Conservation (phyloP, 2,329 filamentous ascomycete species). For the Leptoxyphium fumago region DNA sequence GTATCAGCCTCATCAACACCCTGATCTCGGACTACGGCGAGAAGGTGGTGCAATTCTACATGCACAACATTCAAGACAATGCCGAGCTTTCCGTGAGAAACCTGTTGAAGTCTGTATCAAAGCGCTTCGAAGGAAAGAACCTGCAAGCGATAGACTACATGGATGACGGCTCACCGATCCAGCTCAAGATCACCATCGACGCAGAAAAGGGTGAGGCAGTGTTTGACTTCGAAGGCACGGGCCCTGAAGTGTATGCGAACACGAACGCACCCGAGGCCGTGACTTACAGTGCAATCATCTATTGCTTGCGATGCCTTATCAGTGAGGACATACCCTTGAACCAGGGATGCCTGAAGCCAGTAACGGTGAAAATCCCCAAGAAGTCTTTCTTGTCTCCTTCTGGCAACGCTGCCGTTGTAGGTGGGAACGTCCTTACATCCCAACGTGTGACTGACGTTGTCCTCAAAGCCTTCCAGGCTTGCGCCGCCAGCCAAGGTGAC, state of each 20-base stretch:
- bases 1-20: slow-evolving; percentile 60
- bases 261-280: slow-evolving; percentile 72
- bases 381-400: slow-evolving; percentile 61
- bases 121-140: slow-evolving; percentile 53
- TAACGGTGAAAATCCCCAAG: slow-evolving; percentile 58
- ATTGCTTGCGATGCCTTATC: slow-evolving; percentile 67
- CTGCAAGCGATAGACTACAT: slow-evolving; percentile 67
- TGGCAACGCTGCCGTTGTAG: slow-evolving; percentile 65
- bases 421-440: slow-evolving; percentile 64
- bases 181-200: slow-evolving; percentile 61
- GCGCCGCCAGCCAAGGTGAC: slow-evolving; percentile 65
- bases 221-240: slow-evolving; percentile 68
- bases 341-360: slow-evolving; percentile 68
- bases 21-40: slow-evolving; percentile 68
- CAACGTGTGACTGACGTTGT: slow-evolving; percentile 77
- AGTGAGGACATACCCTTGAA: slow-evolving; percentile 72
- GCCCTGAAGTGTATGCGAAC: slow-evolving; percentile 51
- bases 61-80: slow-evolving; percentile 69
- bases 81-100: slow-evolving; percentile 62
- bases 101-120: slow-evolving; percentile 57
- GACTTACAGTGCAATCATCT: slow-evolving; percentile 73
- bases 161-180: slow-evolving; percentile 72
- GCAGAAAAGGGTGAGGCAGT: slow-evolving; percentile 57
- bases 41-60: slow-evolving; percentile 66
- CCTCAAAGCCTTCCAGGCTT: slow-evolving; percentile 64